Evolutionary conservation across 2,329 filamentous ascomycete species (phyloP), one percentile per base, ranked within the genome.

Genomic region (Pleoardoris graminearum): DNA sequence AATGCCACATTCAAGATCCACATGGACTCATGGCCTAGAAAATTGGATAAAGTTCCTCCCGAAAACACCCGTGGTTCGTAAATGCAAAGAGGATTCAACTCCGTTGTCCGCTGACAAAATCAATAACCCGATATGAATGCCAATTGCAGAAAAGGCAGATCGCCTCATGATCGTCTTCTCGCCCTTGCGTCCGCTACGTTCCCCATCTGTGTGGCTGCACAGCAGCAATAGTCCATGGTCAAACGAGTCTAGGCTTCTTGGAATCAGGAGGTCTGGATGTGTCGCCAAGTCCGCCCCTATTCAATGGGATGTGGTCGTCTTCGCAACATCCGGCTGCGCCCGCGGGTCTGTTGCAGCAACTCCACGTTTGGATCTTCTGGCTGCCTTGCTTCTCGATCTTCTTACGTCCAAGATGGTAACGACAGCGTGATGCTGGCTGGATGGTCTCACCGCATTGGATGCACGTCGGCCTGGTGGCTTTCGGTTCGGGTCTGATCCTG

Each of bases 171-270:
- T 8, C 30, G 2, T 5, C 23, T 7, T 17, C 14, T 12, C 11
- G 25, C 37, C 37, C 37, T 41, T 41, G 37, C 22, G 4, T 41
- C 17, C 14, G 14, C 12, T 22, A 41, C 14, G 37, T 22, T 21
- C n/a, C 25, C 22, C 37, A 27, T 14, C 12, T 22, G 37, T 11
- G 17, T 14, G 37, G 37, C 22, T 21, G n/a, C 37, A 39, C 37
- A 7, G 22, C 21, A 41, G 3, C 22, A 16, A n/a, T n/a, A 14
- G 17, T 12, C 22, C 41, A 17, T 16, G 14, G 8, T 32, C 30
- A 46, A n/a, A 46, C 10, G 8, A 46, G 19, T 35, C 29, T 35
- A 12, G 43, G 30, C 21, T 35, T 46, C 22, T 46, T 46, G 19
- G 30, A 5, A 2, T 19, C 29, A 4, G 30, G 35, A 17, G 30